Evolutionary conservation across 495 filamentous ascomycete genomes (phyloP), one percentile per base, ranked within the genome.

Genomic region (Achaetomiella virescens): DNA sequence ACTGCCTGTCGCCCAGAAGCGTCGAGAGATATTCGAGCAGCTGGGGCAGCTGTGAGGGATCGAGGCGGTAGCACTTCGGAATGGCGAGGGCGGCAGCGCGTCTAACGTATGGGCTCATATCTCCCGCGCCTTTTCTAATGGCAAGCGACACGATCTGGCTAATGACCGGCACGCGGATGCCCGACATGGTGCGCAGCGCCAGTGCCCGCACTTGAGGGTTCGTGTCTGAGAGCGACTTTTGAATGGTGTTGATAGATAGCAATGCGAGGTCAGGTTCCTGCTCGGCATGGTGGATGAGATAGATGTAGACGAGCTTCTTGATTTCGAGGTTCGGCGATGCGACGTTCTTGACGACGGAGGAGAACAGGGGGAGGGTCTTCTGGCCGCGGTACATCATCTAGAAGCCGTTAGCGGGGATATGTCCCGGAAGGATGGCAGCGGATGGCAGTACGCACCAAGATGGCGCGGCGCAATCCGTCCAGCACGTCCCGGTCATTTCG

Each of bases 221-320:
- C 50, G 84, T 76, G 71, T 97, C 93, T 14, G 90, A 93, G 38
- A 98, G 81, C 21, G 92, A 92, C 70, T 96, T 97, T 67, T 97
- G 93, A 61, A 98, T 97, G 12, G 92, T 92, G 71, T 98, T 98
- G 77, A 98, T 97, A 38, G 91, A 95, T 18, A 98, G 79, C 10
- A 98, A 80, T 44, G 95, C 91, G 27, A 96, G 86, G 69, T 98
- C 93, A 35, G 92, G 93, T 61, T 96, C 92, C 40, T 87, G 81
- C 67, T 97, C 93, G 64, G 93, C 92, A 81, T 97, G 90, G 66
- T 91, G 87, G 57, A 97, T 84, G 55, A 98, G 84, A 70, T 95
- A 97, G 67, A 96, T 95, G 77, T 97, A 97, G 54, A 98, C 93
- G 44, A 98, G 81, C 67, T 97, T 97, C 72, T 96, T 95, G 63